Conservation (phyloP, 345 rosid species). For the Luvunga scandens region DNA sequence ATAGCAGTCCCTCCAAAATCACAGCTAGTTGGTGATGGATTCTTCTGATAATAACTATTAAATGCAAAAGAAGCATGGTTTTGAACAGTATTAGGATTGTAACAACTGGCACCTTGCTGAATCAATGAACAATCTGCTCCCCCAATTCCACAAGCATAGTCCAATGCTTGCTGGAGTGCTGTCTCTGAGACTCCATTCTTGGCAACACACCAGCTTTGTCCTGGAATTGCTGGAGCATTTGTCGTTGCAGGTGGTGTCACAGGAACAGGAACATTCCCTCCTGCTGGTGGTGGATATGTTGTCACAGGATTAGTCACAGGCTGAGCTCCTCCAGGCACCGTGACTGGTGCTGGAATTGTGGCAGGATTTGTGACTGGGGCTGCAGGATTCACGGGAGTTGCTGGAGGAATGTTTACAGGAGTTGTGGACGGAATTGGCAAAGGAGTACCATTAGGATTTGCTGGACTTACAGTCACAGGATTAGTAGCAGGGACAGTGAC, state of each 20-base stretch:
- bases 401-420: conserved; percentile 44
- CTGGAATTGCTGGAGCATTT: conserved; percentile 61
- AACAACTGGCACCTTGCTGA: conserved; percentile 83
- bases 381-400: conserved; percentile 43
- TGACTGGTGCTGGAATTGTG: conserved; percentile 52
- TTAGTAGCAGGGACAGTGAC: conserved; percentile 54
- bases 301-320: conserved; percentile 74
- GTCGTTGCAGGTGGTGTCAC: conserved; percentile 49
- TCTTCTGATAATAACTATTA: conserved; percentile 91
- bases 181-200: conserved; percentile 55
- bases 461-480: conserved; percentile 38
- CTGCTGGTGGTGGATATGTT: conserved; percentile 51
- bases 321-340: conserved; percentile 49
- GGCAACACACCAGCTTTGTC: conserved; percentile 92
- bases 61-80: conserved; percentile 91
- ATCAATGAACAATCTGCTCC: conserved; percentile 87
- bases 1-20: conserved; percentile 82
- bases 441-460: conserved; percentile 34
- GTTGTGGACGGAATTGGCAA: conserved; percentile 41
- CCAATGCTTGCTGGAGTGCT: conserved; percentile 69
- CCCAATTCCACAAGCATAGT: conserved; percentile 90
- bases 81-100: conserved; percentile 61
- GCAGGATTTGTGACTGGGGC: conserved; percentile 53
- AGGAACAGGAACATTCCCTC: conserved; percentile 45
- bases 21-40: conserved; percentile 75